Base-by-base conservation (phyloP, 495 filamentous ascomycete species). In the Penicillium longicatenatum region DNA sequence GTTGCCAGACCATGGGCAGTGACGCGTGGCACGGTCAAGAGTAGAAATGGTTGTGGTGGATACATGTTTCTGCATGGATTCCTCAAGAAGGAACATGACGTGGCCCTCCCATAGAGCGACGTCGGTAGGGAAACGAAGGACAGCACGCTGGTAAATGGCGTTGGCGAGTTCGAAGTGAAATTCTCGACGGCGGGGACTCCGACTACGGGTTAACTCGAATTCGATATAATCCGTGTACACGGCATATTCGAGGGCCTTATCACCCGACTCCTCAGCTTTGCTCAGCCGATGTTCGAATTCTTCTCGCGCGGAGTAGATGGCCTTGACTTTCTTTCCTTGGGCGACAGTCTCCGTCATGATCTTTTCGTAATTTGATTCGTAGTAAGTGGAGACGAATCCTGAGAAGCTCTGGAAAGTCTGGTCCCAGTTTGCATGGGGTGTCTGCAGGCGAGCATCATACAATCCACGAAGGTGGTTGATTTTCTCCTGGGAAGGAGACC, bases 1-100 rank as follows among this genome's bases (percentile, higher is more conserved):
- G 20, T 84, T 80, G 20, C 94, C 93, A 16, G 90, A 95, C 89
- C 91, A 96, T 2, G 94, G 93, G 57, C 92, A 93, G 70, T 97
- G 92, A 16, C 86, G 82, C 2, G 90, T 93, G 16, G 90, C 91
- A 50, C 91, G 82, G 61, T 92, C 86, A 2, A 91, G 69, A 6
- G 89, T 75, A 75, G 82, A 53, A 65, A 79, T 67, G 53, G 75
- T 65, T 45, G 73, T 65, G 6, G 72, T 75, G 50, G 50, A 52
- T 11, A 22, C 17, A 31, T 70, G 68, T 12, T 62, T 67, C 55
- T 68, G 71, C 63, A 72, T 67, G 17, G 71, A 71, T 61, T 81
- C 73, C 33, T 77, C 74, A 43, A 83, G 76, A 19, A 96, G 73
- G 62, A 91, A 89, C 54, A 89, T 88, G 30, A 90, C 78, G 62